Base-by-base conservation (phyloP, 306 rosid species). In the Spatholobus suberectus region DNA sequence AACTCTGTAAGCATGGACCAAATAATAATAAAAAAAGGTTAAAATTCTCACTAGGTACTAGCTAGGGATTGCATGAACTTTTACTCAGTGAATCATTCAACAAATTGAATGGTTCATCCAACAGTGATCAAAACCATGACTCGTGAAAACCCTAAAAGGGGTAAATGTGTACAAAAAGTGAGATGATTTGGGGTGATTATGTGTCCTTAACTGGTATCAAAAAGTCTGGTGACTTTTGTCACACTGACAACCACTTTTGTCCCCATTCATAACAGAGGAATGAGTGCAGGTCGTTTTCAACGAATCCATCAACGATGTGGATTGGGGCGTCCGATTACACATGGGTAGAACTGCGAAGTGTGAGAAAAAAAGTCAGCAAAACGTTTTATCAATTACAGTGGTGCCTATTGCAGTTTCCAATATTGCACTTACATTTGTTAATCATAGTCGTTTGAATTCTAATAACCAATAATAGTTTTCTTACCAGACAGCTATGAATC, bases 361-460 rank as follows among this genome's bases (percentile, higher is more conserved):
- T 5, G 17, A 9, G 70, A 2, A 10, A 12, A 73, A 24, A 21
- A 15, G 49, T 20, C 24, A 35, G 5, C 79, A 52, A 44, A 26
- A n/a, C 5, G 26, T 75, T n/a, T 65, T 75, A 14, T 55, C 61
- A 34, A 40, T 38, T 61, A 41, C 77, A 61, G 26, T 66, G 17
- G 68, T 69, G 13, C 55, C 34, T 10, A 26, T 24, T 9, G 7
- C 68, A 44, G 40, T 76, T 71, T 65, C 73, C 62, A 52, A 51
- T 73, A 63, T 70, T 77, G 26, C 82, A 57, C 72, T 65, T 29
- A 80, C 35, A 54, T 17, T 70, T 57, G 17, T 71, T 84, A 86
- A 88, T 85, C 57, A 80, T 83, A 37, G 49, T 73, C 47, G 76
- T 72, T 87, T 90, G 91, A 88, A 90, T 79, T 83, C 79, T 77